A percentile compares a stretch with the other conserved stretches of the same genome.
Conservation (phyloP, 2,329 filamentous ascomycete species). For the Paracamarosporium sp. region DNA sequence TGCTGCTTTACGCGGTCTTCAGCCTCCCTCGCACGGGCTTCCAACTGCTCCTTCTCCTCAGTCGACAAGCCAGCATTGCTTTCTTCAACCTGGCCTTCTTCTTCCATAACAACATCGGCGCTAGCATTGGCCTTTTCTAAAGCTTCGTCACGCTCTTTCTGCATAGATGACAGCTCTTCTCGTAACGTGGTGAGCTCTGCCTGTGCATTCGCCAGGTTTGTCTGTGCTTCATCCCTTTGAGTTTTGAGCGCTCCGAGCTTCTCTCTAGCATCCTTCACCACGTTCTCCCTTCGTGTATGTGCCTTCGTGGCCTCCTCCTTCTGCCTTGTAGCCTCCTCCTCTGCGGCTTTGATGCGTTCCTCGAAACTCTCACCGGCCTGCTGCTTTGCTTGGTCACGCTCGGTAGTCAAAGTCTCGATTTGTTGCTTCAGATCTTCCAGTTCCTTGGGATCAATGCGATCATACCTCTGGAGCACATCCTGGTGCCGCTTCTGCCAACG, state of each 20-base stretch:
- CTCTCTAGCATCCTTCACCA: constrained; percentile 21
- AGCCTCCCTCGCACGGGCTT: constrained; percentile 47
- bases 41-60: constrained; percentile 44
- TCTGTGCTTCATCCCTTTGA: constrained; percentile 26
- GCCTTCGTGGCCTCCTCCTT: neutral
- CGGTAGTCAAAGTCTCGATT: constrained; percentile 62
- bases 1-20: constrained; percentile 50
- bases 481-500: constrained; percentile 96
- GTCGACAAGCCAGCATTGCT: constrained; percentile 23
- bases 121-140: constrained; percentile 55
- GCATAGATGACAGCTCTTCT: constrained; percentile 63
- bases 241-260: constrained; percentile 6
- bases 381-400: constrained; percentile 61
- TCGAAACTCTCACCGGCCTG: constrained; percentile 55
- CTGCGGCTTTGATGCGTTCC: constrained; percentile 52
- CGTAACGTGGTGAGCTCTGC: constrained; percentile 28
- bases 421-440: constrained; percentile 87
- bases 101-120: constrained; percentile 39
- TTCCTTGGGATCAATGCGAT: constrained; percentile 91
- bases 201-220: constrained; percentile 42
- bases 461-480: constrained; percentile 94
- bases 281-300: constrained; percentile 53
- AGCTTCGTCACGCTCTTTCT: constrained; percentile 70
- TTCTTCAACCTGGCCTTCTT: constrained; percentile 57
- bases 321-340: constrained; percentile 15